Percentiles rank a stretch among this genome's conserved stretches.
These are phyloP conservation scores for Claviceps sp. DNA, from an alignment of 2,329 filamentous ascomycete genomes.

Conservation along the genomic window DNA sequence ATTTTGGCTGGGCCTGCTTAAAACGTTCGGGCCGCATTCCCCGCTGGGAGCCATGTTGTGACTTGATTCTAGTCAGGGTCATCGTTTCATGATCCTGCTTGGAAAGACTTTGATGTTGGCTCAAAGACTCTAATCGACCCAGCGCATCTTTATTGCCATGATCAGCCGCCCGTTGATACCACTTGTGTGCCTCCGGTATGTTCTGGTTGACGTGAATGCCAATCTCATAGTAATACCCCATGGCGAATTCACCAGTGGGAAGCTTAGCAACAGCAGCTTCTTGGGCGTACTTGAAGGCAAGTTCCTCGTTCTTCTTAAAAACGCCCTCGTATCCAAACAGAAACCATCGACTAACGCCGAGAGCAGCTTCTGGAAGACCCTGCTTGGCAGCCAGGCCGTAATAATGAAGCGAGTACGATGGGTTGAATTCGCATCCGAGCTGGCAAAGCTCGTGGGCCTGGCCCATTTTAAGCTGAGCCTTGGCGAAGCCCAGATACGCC, in stretches of 20 bases:
- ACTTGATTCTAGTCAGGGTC: constrained; percentile 78
- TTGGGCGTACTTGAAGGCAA: constrained; percentile 83
- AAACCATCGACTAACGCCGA: constrained; percentile 98
- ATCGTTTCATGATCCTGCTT: constrained; percentile 88
- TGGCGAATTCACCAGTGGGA: constrained; percentile 84
- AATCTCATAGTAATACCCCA: constrained; percentile 96
- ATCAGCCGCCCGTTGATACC: constrained; percentile 82
- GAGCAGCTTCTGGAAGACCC: constrained; percentile 83
- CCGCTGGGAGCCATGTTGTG: constrained; percentile 56
- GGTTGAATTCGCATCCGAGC: constrained; percentile 87
- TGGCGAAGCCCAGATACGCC: constrained; percentile 88
- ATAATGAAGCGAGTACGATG: constrained; percentile 85
- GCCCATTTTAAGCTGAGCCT: constrained; percentile 95
- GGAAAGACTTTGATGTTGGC: constrained; percentile 68
- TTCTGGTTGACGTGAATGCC: constrained; percentile 84
- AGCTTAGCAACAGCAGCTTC: constrained; percentile 72
- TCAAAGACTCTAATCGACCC: constrained; percentile 70
- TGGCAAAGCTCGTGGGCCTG: constrained; percentile 90
- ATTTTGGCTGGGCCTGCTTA: constrained; percentile 29
- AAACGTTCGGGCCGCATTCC: constrained; percentile 49
- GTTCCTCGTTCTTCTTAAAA: constrained; percentile 89
- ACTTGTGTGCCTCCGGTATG: constrained; percentile 65
- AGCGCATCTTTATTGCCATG: constrained; percentile 86
- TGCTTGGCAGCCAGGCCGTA: constrained; percentile 86
- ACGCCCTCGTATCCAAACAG: constrained; percentile 85